Evolutionary conservation across 1,139 yeast genomes (phyloP), one percentile per base, ranked within the genome.

Genomic region (Kodamaea sp.): DNA sequence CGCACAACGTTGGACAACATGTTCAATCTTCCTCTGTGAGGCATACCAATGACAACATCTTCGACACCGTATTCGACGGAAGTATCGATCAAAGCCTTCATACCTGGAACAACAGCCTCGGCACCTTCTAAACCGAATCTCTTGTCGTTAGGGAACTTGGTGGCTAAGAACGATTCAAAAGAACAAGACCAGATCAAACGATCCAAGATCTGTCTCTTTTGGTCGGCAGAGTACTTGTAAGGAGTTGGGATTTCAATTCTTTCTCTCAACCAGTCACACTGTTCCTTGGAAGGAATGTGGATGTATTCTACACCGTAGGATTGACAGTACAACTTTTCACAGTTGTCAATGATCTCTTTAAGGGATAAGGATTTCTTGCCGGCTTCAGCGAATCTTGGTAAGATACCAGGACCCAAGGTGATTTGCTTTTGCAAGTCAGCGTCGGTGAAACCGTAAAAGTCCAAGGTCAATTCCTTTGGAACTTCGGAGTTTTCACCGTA

Each of bases 41-140:
- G 97, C 98, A 92, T 92, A 73, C 99, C 99, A 54, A 94, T 84
- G 55, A 92, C 95, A 44, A 92, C 80, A 61, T 92, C 97, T 67
- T 90, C 97, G 39, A 90, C 83, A 54, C 99, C 99, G 44, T 73
- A 70, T 50, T 89, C 97, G 35, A 90, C 97, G 29, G 96, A 79
- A 46, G 90, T 82, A 65, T 92, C 99, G 60, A 92, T 90, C 61
- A 92, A 68, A 32, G 97, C 86, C 72, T 92, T 92, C 77, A 92
- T 83, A 71, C 97, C 98, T 29, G 98, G 97, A 34, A 92, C 88
- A 54, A 86, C 85, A 30, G 96, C 74, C 70, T 92, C 99, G 47
- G 95, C 95, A 72, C 99, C 99, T 73, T 92, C 99, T 44, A 92
- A 76, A 65, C 98, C 98, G 59, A 92, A 92, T 70, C 98, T 84